Evolutionary conservation across 805 yeast species (phyloP).

Genomic region (Starmerella apis): DNA sequence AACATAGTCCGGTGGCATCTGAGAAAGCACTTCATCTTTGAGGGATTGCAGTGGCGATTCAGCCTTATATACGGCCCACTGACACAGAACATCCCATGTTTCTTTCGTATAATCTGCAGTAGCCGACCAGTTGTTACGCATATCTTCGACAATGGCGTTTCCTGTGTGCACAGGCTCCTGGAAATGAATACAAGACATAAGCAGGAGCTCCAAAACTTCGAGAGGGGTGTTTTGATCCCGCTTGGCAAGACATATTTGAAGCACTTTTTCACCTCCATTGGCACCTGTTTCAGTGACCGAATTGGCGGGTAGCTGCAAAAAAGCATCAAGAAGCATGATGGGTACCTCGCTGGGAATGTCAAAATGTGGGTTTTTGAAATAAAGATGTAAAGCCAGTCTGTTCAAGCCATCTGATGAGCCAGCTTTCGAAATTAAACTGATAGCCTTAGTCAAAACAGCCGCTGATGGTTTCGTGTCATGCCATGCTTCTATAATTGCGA

Average conservation of each 20-base stretch:
- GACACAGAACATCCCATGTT: constrained; percentile 33
- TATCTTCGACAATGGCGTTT: constrained; percentile 8
- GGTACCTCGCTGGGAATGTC: constrained; percentile 10
- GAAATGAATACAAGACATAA: constrained; percentile 26
- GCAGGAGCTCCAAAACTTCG: constrained; percentile 27
- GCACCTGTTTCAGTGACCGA: neutral
- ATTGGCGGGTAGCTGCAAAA: constrained; percentile 15
- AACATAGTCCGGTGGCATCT: constrained; percentile 20
- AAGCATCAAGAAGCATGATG: constrained; percentile 23
- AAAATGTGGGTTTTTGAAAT: constrained; percentile 19
- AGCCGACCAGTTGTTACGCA: constrained; percentile 2
- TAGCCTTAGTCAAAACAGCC: constrained; percentile 5
- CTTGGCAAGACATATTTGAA: constrained; percentile 13
- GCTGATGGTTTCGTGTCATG: neutral
- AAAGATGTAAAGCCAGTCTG: constrained; percentile 12
- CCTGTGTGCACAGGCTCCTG: constrained; percentile 21
- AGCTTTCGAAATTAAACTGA: constrained; percentile 3
- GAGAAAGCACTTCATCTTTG: constrained; percentile 10
- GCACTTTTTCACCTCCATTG: constrained; percentile 17
- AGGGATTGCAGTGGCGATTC: constrained; percentile 10
- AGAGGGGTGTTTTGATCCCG: constrained; percentile 14
- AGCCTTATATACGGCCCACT: constrained; percentile 29
- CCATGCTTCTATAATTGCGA: neutral
- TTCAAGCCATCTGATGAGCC: constrained; percentile 2
- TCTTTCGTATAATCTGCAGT: constrained; percentile 27